Base-by-base conservation (phyloP, 2,329 filamentous ascomycete genomes). In the Colletotrichum echinochloae region DNA sequence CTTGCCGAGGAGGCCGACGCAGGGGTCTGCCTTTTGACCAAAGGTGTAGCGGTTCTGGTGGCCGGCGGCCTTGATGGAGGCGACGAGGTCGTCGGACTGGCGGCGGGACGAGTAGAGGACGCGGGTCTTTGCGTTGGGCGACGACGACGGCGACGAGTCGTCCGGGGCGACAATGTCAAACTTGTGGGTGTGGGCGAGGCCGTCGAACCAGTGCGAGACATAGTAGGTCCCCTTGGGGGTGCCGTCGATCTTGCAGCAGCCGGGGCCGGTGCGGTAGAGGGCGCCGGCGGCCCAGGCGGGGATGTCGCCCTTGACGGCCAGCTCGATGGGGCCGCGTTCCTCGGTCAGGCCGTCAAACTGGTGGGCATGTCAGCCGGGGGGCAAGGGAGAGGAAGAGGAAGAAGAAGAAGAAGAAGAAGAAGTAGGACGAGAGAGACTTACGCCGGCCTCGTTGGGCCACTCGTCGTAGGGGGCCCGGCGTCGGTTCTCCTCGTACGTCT, bases 151-250 rank as follows among this genome's bases (percentile, higher is more conserved):
- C 8, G 76, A 76, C 35, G 69, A 72, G 3, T 74, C 73, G 2
- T 72, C 74, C 2, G 59, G 66, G 0, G 85, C 77, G 3, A 89
- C 75, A 39, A 95, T 91, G 67, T 93, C 86, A 77, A 95, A 95
- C 35, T 88, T 89, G 80, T 95, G 92, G 1, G 89, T 84, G 65
- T 92, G 88, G 3, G 89, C 87, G 69, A 94, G 89, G 7, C 92
- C 92, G 77, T 96, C 94, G 74, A 96, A 96, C 93, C 93, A 96
- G 78, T 96, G 93, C 1, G 85, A 88, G 16, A 91, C 84, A 39
- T 85, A 83, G 75, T 90, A 90, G 0, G 84, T 87, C n/a, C 89
- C 89, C 4, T 84, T 83, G 2, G 87, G 80, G 0, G 88, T 89
- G 52, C 81, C 78, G n/a, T 90, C 83, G 3, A 94, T 81, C 46